Evolutionary conservation across 805 yeast genomes (phyloP), one percentile per base, ranked within the genome.

Genomic region (Novakomyces olei): DNA sequence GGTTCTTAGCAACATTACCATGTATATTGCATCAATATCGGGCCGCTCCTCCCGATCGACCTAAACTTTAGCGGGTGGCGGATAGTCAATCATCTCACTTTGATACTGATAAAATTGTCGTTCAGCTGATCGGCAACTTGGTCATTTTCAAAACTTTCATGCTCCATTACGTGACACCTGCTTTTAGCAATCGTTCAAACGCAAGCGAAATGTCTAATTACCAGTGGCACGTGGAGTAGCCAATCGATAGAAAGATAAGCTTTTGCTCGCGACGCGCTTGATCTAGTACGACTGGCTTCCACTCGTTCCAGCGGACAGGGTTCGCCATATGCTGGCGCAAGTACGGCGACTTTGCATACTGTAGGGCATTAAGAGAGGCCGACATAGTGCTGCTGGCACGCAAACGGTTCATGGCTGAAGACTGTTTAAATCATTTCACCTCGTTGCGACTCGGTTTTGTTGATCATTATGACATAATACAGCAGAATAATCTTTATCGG

Each of bases 1-100:
- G n/a, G n/a, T n/a, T n/a, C n/a, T n/a, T n/a, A n/a, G n/a, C n/a
- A n/a, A n/a, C n/a, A n/a, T n/a, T n/a, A n/a, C n/a, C 51, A 48
- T 50, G 37, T 55, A 52, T 5, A 54, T 49, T n/a, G 48, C 38
- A 33, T 54, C 59, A 16, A 55, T 37, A 36, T 51, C 60, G n/a
- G 58, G 58, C n/a, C 54, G 46, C 31, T 50, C 53, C 31, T 54
- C 58, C 22, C 52, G 44, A 34, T 55, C 58, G 34, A 55, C 44
- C n/a, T n/a, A n/a, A n/a, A n/a, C n/a, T n/a, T n/a, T n/a, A n/a
- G n/a, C n/a, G n/a, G n/a, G n/a, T n/a, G n/a, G n/a, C n/a, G n/a
- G n/a, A n/a, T n/a, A n/a, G n/a, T n/a, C n/a, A n/a, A n/a, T n/a
- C n/a, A n/a, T n/a, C n/a, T n/a, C n/a, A n/a, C n/a, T 32, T 51